Percentiles rank a stretch among this genome's conserved stretches.
phyloP scores from a whole-genome alignment of 805 yeast genomes.

The Tetrapisispora namnaoensis region DNA sequence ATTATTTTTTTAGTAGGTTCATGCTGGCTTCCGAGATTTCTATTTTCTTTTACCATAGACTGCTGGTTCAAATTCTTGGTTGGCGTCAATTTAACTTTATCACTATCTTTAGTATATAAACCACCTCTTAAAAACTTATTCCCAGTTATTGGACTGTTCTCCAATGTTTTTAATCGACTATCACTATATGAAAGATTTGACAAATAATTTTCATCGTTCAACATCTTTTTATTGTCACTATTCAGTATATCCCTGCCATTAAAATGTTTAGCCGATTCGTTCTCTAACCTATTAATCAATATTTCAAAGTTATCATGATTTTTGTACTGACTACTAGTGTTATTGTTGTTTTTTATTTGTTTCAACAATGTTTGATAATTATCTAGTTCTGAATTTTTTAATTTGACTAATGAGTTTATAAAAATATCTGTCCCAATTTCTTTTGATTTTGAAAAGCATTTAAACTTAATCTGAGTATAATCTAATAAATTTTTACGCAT shows the following conservation, averaged over 20 bases:
- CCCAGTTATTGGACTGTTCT: neutral
- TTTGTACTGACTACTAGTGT: neutral
- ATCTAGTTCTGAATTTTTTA: slow-evolving; percentile 7
- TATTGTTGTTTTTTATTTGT: neutral
- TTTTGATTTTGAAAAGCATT: slow-evolving; percentile 17
- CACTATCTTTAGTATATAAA: neutral
- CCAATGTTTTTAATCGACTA: neutral
- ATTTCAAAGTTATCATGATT: neutral
- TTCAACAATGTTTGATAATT: neutral
- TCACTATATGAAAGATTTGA: neutral
- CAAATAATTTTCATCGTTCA: neutral
- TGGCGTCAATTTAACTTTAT: neutral
- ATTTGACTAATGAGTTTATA: slow-evolving; percentile 12
- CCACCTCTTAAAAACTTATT: neutral
- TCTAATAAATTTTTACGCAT: slow-evolving; percentile 17
- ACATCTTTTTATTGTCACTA: neutral
- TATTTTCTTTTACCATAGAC: too few relatives aligned
- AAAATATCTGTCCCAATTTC: slow-evolving; percentile 15
- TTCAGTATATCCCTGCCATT: neutral
- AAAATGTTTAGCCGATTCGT: neutral
- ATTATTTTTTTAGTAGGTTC: neutral
- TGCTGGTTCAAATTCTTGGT: neutral
- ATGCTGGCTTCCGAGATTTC: neutral
- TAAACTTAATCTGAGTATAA: slow-evolving; percentile 9
- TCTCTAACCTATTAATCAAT: neutral